phyloP scores from a whole-genome alignment of 208 protist species.

The Acanthamoeba healyi region DNA sequence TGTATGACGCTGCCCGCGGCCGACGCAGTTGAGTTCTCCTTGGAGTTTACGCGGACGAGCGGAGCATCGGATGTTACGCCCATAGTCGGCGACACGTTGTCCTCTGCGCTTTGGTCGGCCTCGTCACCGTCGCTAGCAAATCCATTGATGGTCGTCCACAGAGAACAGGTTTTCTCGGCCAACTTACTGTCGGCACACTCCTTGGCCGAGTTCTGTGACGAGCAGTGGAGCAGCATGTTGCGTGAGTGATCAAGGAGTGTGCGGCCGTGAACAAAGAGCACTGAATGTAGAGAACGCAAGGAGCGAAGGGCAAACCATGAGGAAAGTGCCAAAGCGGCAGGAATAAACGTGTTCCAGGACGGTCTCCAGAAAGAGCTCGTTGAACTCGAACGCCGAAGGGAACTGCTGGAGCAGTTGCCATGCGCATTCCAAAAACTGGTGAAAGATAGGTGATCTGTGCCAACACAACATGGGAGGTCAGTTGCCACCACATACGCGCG shows the following conservation, averaged over 20 bases:
- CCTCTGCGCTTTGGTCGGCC: not conserved
- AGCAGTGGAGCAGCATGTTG: not conserved
- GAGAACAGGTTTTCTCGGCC: constrained; percentile 27
- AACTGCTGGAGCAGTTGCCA: constrained; percentile 95
- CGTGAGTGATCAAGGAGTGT: not conserved
- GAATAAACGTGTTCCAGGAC: constrained; percentile 92
- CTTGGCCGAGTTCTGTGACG: constrained; percentile 43
- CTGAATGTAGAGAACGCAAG: not conserved
- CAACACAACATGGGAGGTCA: not conserved
- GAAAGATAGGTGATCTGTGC: constrained; percentile 92
- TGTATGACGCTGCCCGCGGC: not conserved
- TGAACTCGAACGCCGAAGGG: constrained; percentile 96
- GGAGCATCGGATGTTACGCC: not conserved
- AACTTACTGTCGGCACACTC: not conserved
- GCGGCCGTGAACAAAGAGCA: not conserved
- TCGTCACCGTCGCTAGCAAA: not conserved
- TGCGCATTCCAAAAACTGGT: constrained; percentile 95
- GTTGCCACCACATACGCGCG: too few relatives aligned
- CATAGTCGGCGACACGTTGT: not conserved
- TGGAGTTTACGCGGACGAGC: not conserved
- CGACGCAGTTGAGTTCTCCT: not conserved
- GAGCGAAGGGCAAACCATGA: constrained; percentile 39
- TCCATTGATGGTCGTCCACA: constrained; percentile 67
- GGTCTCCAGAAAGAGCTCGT: constrained; percentile 91
- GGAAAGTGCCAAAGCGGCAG: constrained; percentile 90